A percentile compares a stretch with the other conserved stretches of the same genome.
Evolutionary conservation across 2,329 filamentous ascomycete genomes (phyloP).

Genomic region (Aspergillus persii): DNA sequence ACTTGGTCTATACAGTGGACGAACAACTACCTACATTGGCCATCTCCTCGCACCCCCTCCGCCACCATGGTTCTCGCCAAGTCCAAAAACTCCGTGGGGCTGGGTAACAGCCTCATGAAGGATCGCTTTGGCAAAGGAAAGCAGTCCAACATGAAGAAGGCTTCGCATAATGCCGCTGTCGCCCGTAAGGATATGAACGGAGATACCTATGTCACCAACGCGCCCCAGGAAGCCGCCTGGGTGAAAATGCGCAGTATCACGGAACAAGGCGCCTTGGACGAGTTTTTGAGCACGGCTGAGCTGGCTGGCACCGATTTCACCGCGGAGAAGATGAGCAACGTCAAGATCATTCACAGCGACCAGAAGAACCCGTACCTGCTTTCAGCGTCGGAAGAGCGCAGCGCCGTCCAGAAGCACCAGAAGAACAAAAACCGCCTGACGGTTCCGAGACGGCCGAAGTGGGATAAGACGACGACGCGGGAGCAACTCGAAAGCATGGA

Average conservation of each 20-base stretch:
- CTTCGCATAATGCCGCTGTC: conserved; percentile 61
- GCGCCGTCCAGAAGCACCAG: conserved; percentile 75
- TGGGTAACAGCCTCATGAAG: conserved; percentile 98
- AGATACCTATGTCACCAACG: conserved; percentile 88
- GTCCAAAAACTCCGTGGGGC: conserved; percentile 89
- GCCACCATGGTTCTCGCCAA: conserved; percentile 73
- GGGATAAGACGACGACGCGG: conserved; percentile 82
- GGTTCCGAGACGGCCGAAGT: conserved; percentile 83
- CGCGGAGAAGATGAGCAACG: conserved; percentile 97
- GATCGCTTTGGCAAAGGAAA: conserved; percentile 96
- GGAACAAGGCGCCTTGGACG: conserved; percentile 92
- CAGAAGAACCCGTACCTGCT: conserved; percentile 94
- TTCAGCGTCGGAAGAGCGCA: conserved; percentile 78
- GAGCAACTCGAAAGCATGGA: conserved; percentile 77
- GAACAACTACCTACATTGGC: background rate
- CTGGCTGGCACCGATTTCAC: conserved; percentile 98
- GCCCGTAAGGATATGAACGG: conserved; percentile 71
- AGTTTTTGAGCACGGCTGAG: conserved; percentile 93
- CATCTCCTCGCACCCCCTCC: conserved; percentile 7
- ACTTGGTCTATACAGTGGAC: background rate
- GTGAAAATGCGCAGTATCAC: conserved; percentile 99
- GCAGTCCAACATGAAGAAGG: conserved; percentile 75
- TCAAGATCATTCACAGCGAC: conserved; percentile 97
- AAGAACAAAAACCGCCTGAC: conserved; percentile 76
- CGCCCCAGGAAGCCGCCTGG: conserved; percentile 87